Base-by-base conservation (phyloP, 192 early-diverging fungal species). In the Backusella luteola region DNA sequence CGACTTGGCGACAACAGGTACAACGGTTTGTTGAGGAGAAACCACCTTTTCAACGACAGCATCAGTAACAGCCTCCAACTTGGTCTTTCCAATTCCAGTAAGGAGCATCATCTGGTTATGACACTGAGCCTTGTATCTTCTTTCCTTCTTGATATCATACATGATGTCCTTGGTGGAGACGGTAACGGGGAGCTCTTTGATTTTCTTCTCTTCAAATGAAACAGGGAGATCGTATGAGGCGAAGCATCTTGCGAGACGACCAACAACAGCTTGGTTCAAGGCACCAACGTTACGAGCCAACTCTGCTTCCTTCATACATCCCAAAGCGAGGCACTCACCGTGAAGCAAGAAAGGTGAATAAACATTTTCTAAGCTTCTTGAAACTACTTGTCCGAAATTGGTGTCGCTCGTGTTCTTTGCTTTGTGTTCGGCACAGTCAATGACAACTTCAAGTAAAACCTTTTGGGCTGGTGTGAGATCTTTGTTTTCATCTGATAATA, bases 311-410 rank as follows among this genome's bases (percentile, higher is more conserved):
- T 95, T 90, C 67, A 98, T 93, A 85, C 96, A 95, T 19, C 98
- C 98, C 23, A 99, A 90, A 3, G 98, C 87, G 8, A 99, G 93
- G 75, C 96, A 98, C 86, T 99, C 98, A 52, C 98, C 98, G 75
- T 98, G 94, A 73, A 98, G 90, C 76, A 98, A 77, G 66, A 93
- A 88, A 9, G 96, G 96, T 12, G 93, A 89, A 69, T 96, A 83
- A 19, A 96, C 88, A 36, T 94, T 95, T 85, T 99, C 96, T 67
- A 97, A 95, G 38, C 95, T 96, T 67, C 98, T 96, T 44, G 96
- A 96, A 66, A 99, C 90, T 1, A 96, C 89, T 83, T 99, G 98
- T 7, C 98, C 98, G 87, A 97, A 99, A 80, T 99, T 97, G 34
- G 98, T 11, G 38, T 39, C 38, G 38, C 9, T 39, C 38, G 8